Evolutionary conservation across 2,329 filamentous ascomycete species (phyloP), one percentile per base, ranked within the genome.

Genomic region (Penicillium sp.): DNA sequence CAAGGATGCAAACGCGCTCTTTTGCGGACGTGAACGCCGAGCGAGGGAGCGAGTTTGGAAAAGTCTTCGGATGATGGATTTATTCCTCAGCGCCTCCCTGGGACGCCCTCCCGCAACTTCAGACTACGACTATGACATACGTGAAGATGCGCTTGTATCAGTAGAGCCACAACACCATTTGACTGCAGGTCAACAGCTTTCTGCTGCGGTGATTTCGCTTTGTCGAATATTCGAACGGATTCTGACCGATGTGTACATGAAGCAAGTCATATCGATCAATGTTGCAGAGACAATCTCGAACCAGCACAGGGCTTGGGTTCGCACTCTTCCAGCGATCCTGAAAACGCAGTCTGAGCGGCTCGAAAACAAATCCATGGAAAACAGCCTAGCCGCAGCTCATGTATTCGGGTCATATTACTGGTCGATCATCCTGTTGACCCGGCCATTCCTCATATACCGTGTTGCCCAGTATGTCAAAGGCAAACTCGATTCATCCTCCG

Each of bases 101-200:
- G 76, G 76, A 6, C 69, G 76, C n/a, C 76, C 76, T 10, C 75
- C 76, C 6, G 75, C 75, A 3, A 77, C 74, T 2, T 76, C 75
- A 0, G 75, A 78, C 49, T 72, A 76, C 13, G 75, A 77, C 44
- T 75, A 64, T 32, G 65, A 73, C 13, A 48, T 62, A 21, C 49
- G 56, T 21, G 59, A 65, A 21, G 71, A 73, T 40, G 60, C 65
- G 1, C 66, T 64, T 28, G 57, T 69, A 12, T 49, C 54, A 9
- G 54, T 22, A 32, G 55, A 61, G 13, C 49, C 59, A 24, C 57
- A 60, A 19, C 51, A 45, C 4, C 51, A 47, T 41, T 21, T 53
- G 43, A 43, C 55, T 17, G 49, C 62, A 0, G 65, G 64, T 28
- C 63, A 69, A 6, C 74, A 77, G 48, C 69, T 77, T 21, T 75